Evolutionary conservation across 2,329 filamentous ascomycete species (phyloP).

Genomic region (Endothia cerciana): DNA sequence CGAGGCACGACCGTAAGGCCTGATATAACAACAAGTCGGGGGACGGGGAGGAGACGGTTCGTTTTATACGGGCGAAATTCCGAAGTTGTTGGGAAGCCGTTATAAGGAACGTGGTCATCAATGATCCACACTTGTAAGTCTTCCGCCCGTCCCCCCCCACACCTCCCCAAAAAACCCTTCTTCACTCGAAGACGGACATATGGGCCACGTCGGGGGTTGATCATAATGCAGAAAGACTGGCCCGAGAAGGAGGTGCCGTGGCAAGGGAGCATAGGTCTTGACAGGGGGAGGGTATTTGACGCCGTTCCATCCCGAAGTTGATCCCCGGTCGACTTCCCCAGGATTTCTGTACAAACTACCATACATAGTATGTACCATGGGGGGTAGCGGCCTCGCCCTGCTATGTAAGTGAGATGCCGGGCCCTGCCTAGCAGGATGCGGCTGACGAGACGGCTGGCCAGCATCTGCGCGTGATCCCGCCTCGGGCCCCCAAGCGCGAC

Average conservation of each 20-base stretch:
- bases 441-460: background rate
- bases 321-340: constrained; percentile 11
- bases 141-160: constrained; percentile 1
- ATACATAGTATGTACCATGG: too few species aligned
- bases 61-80: constrained; percentile 14
- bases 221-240: background rate
- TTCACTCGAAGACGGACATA: constrained; percentile 9
- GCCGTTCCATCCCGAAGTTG: constrained; percentile 9
- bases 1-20: constrained; percentile 17
- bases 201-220: background rate
- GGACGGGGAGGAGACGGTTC: background rate
- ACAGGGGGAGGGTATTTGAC: background rate
- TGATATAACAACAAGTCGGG: background rate
- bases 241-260: background rate
- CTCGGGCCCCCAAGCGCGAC: background rate
- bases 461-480: background rate
- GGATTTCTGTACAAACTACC: background rate
- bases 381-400: background rate
- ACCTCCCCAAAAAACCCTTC: background rate
- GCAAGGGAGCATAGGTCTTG: constrained; percentile 1
- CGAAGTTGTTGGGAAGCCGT: constrained; percentile 6
- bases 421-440: background rate
- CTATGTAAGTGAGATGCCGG: background rate
- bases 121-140: constrained; percentile 5
- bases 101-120: background rate